Evolutionary conservation across 257 asterid genomes (phyloP), one percentile per base, ranked within the genome.

Genomic region (Ballota nigra): DNA sequence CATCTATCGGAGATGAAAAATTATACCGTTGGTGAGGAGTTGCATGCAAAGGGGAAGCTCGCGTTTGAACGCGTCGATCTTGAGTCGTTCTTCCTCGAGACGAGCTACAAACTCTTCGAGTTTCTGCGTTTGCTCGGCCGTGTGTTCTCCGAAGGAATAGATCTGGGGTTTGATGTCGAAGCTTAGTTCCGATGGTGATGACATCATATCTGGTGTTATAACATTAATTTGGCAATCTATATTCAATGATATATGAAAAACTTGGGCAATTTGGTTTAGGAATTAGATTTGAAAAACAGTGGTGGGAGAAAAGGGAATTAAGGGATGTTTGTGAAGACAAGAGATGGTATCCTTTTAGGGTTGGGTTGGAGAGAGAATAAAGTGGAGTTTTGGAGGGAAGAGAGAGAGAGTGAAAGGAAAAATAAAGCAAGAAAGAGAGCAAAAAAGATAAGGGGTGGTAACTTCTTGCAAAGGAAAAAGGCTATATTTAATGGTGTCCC

Each of bases 41-140:
- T 95, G 98, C 94, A 92, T 95, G 82, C 98, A 92, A 43, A 95
- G 98, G 7, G 99, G 99, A 59, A 95, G 99, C 73, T 95, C 99
- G 2, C 98, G 92, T 71, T 95, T 95, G 89, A 95, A 95, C 4
- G 98, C 99, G 29, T 95, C 98, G 38, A 95, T 95, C 91, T 95
- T 95, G 80, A 85, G 89, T 36, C 90, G 67, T 80, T 95, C 99
- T 73, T 92, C 98, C 83, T 95, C 99, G 1, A 95, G 91, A 11
- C 88, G 84, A 51, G 87, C 79, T 4, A 95, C 74, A 16, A 95
- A 88, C 10, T 95, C 97, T 74, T 95, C 91, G 9, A 95, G 92
- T 69, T 87, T 95, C 38, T 84, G 86, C 0, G 87, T 80, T 49
- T 87, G 84, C 8, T 79, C 82, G 16, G 23, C 31, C 12, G 78